Conservation (phyloP, 768 basidiomycete species). For the Leucocoprinus sp. region DNA sequence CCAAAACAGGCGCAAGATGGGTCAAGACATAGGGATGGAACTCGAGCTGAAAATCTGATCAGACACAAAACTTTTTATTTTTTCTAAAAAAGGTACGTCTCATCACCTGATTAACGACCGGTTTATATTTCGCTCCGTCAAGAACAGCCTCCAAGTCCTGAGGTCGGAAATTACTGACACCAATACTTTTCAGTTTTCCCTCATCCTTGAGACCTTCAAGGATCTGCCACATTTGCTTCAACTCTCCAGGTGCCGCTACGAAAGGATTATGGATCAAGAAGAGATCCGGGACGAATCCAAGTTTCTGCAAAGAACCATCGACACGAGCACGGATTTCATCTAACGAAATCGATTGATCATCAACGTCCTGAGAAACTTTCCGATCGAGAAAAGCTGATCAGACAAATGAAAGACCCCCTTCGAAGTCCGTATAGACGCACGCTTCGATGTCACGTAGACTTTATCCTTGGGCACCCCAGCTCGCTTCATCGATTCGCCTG, state of each 20-base stretch:
- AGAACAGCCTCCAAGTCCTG: conserved; percentile 36
- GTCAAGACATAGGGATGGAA: conserved; percentile 27
- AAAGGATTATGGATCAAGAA: conserved; percentile 44
- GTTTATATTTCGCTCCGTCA: conserved; percentile 37
- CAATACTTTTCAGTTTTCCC: conserved; percentile 33
- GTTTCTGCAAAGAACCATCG: conserved; percentile 36
- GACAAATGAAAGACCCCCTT: background rate
- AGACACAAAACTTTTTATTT: too few species aligned
- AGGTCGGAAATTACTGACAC: conserved; percentile 46
- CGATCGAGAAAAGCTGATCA: background rate
- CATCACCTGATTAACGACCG: conserved; percentile 50
- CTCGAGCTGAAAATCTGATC: conserved; percentile 29
- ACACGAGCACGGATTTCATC: conserved; percentile 33
- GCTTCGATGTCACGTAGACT: conserved; percentile 43
- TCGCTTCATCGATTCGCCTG: conserved; percentile 29
- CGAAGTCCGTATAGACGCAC: conserved; percentile 14
- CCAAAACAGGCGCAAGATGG: conserved; percentile 26
- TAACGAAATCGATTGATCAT: conserved; percentile 17
- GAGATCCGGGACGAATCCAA: conserved; percentile 41
- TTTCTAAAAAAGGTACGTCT: too few species aligned
- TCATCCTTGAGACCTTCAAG: conserved; percentile 41
- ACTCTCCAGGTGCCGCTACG: conserved; percentile 19
- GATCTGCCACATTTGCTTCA: conserved; percentile 36
- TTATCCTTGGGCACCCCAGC: conserved; percentile 27
- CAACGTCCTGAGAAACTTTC: background rate